A percentile compares a stretch with the other conserved stretches of the same genome.
Evolutionary conservation across 176 grass and related monocot species (phyloP).

Genomic region (Sorghum bicolor): Sorghum_bicolor_NCBIv3 NC_012872.2:60390501-60391000

Average conservation of each 20-base stretch:
- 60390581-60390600: conserved; percentile 70
- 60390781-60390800: conserved; percentile 10
- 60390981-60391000: conserved; percentile 49
- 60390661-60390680: conserved; percentile 8
- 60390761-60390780: neutral
- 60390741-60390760: neutral
- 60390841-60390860: conserved; percentile 36
- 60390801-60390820: neutral
- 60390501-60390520: conserved; percentile 54
- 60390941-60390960: conserved; percentile 36
- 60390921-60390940: conserved; percentile 57
- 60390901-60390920: conserved; percentile 58
- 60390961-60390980: conserved; percentile 57
- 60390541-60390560: conserved; percentile 53
- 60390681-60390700: neutral
- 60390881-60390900: conserved; percentile 51
- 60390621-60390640: conserved; percentile 71
- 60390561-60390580: conserved; percentile 62
- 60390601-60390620: conserved; percentile 66
- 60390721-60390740: neutral
- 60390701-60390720: neutral
- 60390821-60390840: neutral
- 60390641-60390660: neutral
- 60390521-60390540: conserved; percentile 64
- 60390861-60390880: conserved; percentile 67